Conservation (phyloP, 805 yeast species). For the Grigorovia yakushimaensis region DNA sequence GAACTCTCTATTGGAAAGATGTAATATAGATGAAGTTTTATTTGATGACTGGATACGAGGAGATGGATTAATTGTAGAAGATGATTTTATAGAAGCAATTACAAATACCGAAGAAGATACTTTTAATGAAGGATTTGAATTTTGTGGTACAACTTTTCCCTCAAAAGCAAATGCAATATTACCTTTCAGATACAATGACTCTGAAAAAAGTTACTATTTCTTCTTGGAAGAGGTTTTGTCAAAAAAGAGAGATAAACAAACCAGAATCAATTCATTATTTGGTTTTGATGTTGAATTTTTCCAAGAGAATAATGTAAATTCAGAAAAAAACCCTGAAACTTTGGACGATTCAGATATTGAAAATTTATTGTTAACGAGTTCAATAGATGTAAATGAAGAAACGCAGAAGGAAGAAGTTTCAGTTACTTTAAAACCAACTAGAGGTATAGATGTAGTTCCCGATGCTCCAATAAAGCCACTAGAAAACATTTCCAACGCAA, state of each 20-base stretch:
- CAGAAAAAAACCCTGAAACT: neutral
- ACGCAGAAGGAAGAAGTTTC: neutral
- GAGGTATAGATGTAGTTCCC: too few relatives aligned
- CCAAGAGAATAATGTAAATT: neutral
- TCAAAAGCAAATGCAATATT: neutral
- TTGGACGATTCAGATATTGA: neutral
- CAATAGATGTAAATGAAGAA: neutral
- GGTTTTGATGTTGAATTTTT: neutral
- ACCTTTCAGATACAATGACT: neutral
- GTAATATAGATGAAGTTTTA: neutral
- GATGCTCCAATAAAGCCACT: too few relatives aligned
- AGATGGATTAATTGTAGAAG: neutral
- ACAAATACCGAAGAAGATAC: neutral
- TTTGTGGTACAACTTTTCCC: neutral
- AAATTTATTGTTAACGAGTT: neutral
- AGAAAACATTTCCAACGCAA: too few relatives aligned
- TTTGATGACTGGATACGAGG: neutral
- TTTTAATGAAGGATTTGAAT: neutral
- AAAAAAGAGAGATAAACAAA: neutral
- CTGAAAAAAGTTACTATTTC: neutral
- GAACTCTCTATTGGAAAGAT: neutral
- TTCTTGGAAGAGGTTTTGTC: neutral
- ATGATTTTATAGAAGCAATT: neutral
- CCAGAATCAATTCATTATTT: neutral
- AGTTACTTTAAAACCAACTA: neutral